Conservation (phyloP, 805 yeast species). For the Barnettozyma populi region DNA sequence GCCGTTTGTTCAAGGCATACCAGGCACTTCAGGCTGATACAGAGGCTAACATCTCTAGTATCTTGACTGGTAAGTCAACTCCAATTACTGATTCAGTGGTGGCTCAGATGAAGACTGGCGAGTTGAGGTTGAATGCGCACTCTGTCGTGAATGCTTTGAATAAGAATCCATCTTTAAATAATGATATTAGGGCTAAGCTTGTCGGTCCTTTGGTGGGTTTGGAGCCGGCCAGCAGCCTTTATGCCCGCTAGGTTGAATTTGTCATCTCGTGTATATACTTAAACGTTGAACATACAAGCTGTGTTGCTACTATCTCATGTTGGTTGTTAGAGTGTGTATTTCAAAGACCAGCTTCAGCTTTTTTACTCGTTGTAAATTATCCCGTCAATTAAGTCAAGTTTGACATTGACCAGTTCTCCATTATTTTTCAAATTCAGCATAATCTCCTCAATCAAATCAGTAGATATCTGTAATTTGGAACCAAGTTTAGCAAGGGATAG, state of each 20-base stretch:
- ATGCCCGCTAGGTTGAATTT: not conserved
- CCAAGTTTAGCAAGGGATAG: conserved; percentile 18
- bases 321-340: not conserved
- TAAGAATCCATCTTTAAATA: conserved; percentile 19
- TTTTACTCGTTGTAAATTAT: conserved; percentile 18
- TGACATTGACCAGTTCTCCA: conserved; percentile 18
- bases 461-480: conserved; percentile 13
- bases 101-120: conserved; percentile 15
- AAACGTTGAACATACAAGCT: too few relatives aligned
- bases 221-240: conserved; percentile 23
- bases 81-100: conserved; percentile 4
- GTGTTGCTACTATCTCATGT: not conserved
- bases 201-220: conserved; percentile 26
- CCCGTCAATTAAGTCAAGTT: conserved; percentile 23
- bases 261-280: not conserved
- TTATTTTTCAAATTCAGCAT: conserved; percentile 19
- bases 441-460: conserved; percentile 21
- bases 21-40: conserved; percentile 12
- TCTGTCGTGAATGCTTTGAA: conserved; percentile 24
- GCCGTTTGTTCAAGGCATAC: conserved; percentile 21
- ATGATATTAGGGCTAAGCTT: conserved; percentile 20
- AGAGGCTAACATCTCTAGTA: conserved; percentile 14
- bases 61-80: conserved; percentile 17
- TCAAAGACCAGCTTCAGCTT: not conserved
- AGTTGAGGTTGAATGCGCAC: conserved; percentile 20